Conservation (phyloP, 2,329 filamentous ascomycete species). For the Pseudogymnoascus sp. region DNA sequence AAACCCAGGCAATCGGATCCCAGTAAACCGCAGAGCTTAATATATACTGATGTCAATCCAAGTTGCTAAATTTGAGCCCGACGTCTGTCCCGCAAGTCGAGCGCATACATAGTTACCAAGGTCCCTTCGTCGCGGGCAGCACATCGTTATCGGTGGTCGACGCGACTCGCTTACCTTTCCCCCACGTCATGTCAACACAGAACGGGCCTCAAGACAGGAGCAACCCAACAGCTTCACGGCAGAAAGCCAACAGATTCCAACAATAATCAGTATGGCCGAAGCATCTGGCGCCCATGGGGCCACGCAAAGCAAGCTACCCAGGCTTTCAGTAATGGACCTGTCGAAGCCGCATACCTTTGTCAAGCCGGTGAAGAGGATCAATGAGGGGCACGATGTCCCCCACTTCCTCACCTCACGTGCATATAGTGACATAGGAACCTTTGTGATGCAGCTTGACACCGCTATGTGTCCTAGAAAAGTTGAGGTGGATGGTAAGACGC, state of each 20-base stretch:
- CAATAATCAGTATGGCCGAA: slow-evolving; percentile 2
- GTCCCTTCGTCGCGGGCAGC: background rate
- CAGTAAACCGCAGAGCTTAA: background rate
- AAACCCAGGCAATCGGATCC: background rate
- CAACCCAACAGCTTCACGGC: background rate
- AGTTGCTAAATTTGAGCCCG: background rate
- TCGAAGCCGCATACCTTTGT: slow-evolving; percentile 50
- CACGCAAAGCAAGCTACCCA: slow-evolving; percentile 1
- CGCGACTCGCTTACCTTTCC: background rate
- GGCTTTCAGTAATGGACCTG: slow-evolving; percentile 36
- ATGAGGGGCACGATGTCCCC: slow-evolving; percentile 74
- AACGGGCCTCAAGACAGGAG: background rate
- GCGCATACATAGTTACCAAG: background rate
- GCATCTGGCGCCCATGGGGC: background rate
- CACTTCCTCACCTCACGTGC: slow-evolving; percentile 74
- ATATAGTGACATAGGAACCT: slow-evolving; percentile 80
- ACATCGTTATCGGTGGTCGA: background rate
- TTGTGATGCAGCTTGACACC: slow-evolving; percentile 83
- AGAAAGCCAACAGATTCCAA: background rate
- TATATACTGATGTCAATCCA: background rate
- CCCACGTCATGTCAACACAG: slow-evolving; percentile 6
- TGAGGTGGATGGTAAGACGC: slow-evolving; percentile 30
- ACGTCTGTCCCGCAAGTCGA: background rate
- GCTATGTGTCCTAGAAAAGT: slow-evolving; percentile 67
- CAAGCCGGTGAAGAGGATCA: slow-evolving; percentile 70